Percentiles rank a stretch among this genome's conserved stretches.
Evolutionary conservation across 2,329 filamentous ascomycete genomes (phyloP).

Genomic region (Aureobasidium pullulans): DNA sequence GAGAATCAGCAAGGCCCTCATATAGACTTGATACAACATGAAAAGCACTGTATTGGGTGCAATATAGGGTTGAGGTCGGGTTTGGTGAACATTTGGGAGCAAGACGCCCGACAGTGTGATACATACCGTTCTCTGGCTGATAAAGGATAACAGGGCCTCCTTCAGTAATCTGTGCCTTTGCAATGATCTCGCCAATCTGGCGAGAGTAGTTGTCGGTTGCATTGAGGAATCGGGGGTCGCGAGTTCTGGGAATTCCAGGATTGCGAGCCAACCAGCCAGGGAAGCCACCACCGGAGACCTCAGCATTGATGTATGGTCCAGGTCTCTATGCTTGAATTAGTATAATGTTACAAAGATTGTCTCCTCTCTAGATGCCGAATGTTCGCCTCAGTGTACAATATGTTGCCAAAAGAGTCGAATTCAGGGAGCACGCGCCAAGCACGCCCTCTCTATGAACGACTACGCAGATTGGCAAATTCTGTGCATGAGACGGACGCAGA

Average conservation of each 20-base stretch:
- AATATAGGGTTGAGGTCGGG: no score
- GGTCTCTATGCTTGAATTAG: constrained; percentile 30
- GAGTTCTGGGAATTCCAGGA: constrained; percentile 57
- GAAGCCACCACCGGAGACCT: constrained; percentile 68
- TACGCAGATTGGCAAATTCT: no score
- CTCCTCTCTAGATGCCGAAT: not conserved
- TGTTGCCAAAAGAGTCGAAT: not conserved
- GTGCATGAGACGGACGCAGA: no score
- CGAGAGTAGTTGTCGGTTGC: constrained; percentile 51
- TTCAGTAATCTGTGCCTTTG: constrained; percentile 72
- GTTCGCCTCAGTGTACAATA: not conserved
- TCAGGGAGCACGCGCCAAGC: not conserved
- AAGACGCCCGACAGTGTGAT: not conserved
- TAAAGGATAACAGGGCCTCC: constrained; percentile 72
- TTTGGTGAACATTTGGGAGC: not conserved
- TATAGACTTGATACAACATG: no score
- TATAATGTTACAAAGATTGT: not conserved
- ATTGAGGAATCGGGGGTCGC: constrained; percentile 53
- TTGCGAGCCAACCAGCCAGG: constrained; percentile 71
- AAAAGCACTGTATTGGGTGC: no score
- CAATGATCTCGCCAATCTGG: constrained; percentile 56
- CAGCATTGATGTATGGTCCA: constrained; percentile 72
- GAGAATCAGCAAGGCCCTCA: no score
- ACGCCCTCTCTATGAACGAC: no score
- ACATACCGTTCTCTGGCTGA: constrained; percentile 75